Conservation (phyloP, 192 early-diverging fungal species). For the Podila epicladia region DNA sequence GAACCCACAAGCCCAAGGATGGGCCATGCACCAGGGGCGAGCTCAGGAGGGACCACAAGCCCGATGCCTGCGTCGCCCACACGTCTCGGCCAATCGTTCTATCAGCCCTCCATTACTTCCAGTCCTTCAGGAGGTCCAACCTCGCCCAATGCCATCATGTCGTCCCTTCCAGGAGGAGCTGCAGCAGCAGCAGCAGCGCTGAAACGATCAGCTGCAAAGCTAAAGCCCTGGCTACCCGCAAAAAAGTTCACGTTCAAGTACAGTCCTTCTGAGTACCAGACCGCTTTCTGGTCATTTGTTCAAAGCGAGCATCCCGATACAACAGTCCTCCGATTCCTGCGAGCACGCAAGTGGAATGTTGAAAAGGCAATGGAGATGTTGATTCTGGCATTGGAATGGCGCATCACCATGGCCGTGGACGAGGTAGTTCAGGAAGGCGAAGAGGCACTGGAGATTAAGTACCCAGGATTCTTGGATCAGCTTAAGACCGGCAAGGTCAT, state of each 20-base stretch:
- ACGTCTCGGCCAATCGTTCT: constrained; percentile 27
- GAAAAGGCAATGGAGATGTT: constrained; percentile 81
- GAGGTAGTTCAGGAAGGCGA: constrained; percentile 59
- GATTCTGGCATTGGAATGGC: constrained; percentile 74
- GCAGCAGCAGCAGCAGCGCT: constrained; percentile 27
- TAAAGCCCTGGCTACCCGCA: constrained; percentile 42
- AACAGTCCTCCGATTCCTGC: constrained; percentile 78
- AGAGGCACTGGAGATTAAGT: constrained; percentile 48
- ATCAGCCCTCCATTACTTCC: constrained; percentile 37
- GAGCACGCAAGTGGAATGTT: constrained; percentile 90
- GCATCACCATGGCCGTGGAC: constrained; percentile 61
- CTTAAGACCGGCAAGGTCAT: constrained; percentile 56
- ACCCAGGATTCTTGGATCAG: constrained; percentile 56
- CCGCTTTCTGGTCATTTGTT: constrained; percentile 70
- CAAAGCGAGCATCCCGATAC: constrained; percentile 77
- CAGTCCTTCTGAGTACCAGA: constrained; percentile 54
- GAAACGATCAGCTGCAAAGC: constrained; percentile 34
- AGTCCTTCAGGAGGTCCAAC: constrained; percentile 9
- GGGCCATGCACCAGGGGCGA: background rate
- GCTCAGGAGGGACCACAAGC: constrained; percentile 13
- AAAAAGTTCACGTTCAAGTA: constrained; percentile 52
- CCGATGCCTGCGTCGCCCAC: constrained; percentile 39
- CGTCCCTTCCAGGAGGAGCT: constrained; percentile 33
- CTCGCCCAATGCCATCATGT: constrained; percentile 20
- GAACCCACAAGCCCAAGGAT: constrained; percentile 17